Evolutionary conservation across 345 rosid genomes (phyloP).

Genomic region (Brassica rapa): DNA sequence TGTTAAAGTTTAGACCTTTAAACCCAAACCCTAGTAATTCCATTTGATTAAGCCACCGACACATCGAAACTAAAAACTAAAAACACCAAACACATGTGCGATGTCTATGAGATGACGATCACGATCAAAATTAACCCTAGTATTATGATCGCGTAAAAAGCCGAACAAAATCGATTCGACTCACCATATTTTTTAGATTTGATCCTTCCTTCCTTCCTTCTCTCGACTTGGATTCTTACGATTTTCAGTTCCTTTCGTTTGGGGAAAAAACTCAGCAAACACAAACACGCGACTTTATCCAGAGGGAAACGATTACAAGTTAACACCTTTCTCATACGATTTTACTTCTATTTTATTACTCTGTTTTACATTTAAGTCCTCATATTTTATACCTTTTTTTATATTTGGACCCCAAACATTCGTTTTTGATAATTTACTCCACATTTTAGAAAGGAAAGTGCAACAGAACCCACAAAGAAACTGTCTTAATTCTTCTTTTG

Average conservation of each 20-base stretch:
- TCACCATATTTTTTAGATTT: conserved; percentile 26
- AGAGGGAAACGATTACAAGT: conserved; percentile 13
- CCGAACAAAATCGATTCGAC: conserved; percentile 12
- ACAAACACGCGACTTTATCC: conserved; percentile 14
- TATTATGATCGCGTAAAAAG: conserved; percentile 16
- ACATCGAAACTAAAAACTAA: background rate
- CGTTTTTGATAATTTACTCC: background rate
- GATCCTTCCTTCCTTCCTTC: background rate
- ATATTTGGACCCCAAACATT: background rate
- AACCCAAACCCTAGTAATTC: background rate
- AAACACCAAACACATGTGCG: background rate
- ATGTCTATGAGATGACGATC: conserved; percentile 27
- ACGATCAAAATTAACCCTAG: background rate
- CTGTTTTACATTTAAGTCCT: conserved; percentile 11
- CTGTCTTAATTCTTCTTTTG: background rate
- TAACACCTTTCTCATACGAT: conserved; percentile 33
- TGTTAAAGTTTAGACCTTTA: conserved; percentile 20
- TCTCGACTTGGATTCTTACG: conserved; percentile 21
- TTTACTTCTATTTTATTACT: background rate
- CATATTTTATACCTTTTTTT: background rate
- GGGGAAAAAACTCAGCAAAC: conserved; percentile 15
- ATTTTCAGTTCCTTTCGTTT: background rate
- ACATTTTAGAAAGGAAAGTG: background rate
- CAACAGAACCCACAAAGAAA: background rate
- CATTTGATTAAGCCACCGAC: background rate